Conservation (phyloP, 106 monocot genomes). For the Dactylorhiza incarnata region DNA sequence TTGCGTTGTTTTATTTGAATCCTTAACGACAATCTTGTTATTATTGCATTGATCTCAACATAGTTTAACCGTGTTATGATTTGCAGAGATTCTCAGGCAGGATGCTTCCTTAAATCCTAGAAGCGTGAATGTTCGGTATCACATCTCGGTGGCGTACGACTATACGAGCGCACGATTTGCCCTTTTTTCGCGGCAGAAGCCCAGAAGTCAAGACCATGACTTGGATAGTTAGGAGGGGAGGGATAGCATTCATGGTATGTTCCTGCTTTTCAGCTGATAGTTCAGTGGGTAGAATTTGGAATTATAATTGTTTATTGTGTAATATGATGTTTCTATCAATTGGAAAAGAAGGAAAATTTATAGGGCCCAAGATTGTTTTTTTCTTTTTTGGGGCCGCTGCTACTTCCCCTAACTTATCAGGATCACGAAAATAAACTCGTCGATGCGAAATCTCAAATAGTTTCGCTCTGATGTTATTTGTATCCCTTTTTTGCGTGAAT, state of each 20-base stretch:
- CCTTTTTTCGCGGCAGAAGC: not conserved
- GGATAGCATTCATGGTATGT: not conserved
- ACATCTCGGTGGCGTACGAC: not conserved
- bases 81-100: slow-evolving; percentile 7
- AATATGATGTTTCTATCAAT: slow-evolving; percentile 5
- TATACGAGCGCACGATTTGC: not conserved
- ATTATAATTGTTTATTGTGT: not conserved
- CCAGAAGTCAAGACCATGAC: not conserved
- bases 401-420: not conserved
- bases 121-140: not conserved
- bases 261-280: not conserved
- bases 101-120: slow-evolving; percentile 5
- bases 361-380: not conserved
- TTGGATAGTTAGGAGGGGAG: not conserved
- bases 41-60: not conserved
- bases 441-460: not conserved
- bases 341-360: slow-evolving; percentile 3
- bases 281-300: not conserved
- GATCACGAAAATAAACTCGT: not conserved
- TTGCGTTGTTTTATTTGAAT: not conserved
- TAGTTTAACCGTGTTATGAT: not conserved
- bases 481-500: not conserved
- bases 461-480: not conserved
- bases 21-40: not conserved
- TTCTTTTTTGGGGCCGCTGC: slow-evolving; percentile 1